Evolutionary conservation across 2,329 filamentous ascomycete species (phyloP).

Genomic region (Mariannaea sp.): DNA sequence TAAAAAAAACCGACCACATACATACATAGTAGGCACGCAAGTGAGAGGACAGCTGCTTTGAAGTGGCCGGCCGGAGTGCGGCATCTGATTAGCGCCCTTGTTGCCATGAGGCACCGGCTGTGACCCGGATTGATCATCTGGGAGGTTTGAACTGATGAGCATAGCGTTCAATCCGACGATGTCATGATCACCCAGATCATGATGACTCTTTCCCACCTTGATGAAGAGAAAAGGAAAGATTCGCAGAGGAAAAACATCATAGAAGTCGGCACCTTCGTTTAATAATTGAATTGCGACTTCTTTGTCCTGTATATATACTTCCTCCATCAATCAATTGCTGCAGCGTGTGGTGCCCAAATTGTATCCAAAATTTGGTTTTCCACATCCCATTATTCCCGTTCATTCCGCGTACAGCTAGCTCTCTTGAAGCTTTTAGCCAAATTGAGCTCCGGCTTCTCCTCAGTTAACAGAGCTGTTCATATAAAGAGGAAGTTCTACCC

Average conservation of each 20-base stretch:
- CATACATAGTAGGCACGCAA: too few relatives aligned
- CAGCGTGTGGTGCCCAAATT: not conserved
- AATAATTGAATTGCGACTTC: conserved; percentile 2
- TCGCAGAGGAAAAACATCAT: not conserved
- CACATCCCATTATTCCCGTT: conserved; percentile 26
- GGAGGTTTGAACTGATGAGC: too few relatives aligned
- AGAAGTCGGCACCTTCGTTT: not conserved
- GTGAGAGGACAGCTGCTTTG: too few relatives aligned
- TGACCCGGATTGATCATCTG: too few relatives aligned
- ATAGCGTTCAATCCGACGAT: conserved; percentile 11
- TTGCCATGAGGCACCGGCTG: conserved; percentile 1
- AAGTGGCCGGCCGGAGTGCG: not conserved
- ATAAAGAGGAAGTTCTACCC: not conserved
- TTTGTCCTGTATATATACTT: not conserved
- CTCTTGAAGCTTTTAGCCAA: conserved; percentile 14
- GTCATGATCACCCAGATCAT: not conserved
- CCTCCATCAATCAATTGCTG: conserved; percentile 11
- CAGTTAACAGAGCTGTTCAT: not conserved
- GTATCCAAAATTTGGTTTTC: conserved; percentile 12
- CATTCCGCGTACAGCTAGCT: conserved; percentile 19
- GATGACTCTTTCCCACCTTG: not conserved
- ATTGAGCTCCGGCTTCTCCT: conserved; percentile 3
- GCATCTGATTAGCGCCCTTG: not conserved
- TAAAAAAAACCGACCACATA: too few relatives aligned
- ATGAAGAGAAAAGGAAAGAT: not conserved